Evolutionary conservation across 2,329 filamentous ascomycete species (phyloP), one percentile per base, ranked within the genome.

Genomic region (Oidium heveae): DNA sequence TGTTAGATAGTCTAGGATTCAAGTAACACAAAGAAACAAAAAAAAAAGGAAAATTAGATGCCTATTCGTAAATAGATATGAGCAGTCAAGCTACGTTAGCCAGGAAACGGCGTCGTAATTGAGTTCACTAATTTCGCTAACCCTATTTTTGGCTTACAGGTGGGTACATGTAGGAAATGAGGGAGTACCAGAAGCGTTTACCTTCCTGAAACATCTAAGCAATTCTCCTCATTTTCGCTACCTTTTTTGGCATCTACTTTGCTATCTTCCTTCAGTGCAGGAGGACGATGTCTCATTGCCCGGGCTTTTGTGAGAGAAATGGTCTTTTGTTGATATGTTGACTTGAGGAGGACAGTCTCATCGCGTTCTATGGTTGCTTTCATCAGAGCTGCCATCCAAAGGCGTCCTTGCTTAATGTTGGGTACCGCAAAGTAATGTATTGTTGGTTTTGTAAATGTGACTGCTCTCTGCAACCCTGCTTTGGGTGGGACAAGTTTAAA

Each of bases 371-470:
- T 98, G 1, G 91, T 98, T 12, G 91, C 91, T 70, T 98, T 98
- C 86, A 98, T 94, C 53, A 98, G 71, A 6, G 91, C 91, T 4
- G 87, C 91, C 91, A 98, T 98, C 91, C 91, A 98, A 43, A 93
- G 71, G 13, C 91, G 80, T 16, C 91, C 91, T 64, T 91, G 79
- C 62, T 86, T 80, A 56, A 95, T 71, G 62, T 84, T 94, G 54
- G 93, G 88, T 22, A 95, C 87, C 5, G 93, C 91, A 67, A 98
- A 98, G 67, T 95, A 96, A 67, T 98, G 91, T 41, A 95, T 85
- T 9, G 87, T 91, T 4, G 91, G 91, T 66, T 95, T 95, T 1
- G 91, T 98, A 66, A 98, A 98, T 64, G 88, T 94, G 56, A 98
- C 89, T 0, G 87, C 91, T 55, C 86, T 82, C 12, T 87, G 86